Evolutionary conservation across 805 yeast species (phyloP), one percentile per base, ranked within the genome.

Genomic region (Wickerhamomyces alni): DNA sequence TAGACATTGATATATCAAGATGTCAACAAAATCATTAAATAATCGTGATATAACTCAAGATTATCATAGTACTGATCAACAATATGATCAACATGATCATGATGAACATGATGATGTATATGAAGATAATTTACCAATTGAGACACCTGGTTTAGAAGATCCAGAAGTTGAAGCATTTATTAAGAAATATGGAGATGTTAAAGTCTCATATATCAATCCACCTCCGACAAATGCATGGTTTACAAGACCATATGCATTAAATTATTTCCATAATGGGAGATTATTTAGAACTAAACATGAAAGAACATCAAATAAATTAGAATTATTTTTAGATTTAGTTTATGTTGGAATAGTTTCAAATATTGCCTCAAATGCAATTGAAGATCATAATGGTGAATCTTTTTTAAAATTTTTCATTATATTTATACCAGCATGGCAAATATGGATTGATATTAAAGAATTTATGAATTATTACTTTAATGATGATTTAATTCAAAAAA

Each of bases 281-380:
- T 57, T 80, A 18, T 76, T 64, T 52, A 59, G 84, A 15, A 77
- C 84, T 2, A 68, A 63, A 44, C 70, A 69, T 12, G 84, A 79
- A 51, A 55, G 84, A 24, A 59, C 74, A 1, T 66, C 78, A 12
- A 66, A 69, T 1, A 67, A 67, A 37, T 65, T 74, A 13, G 85
- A 80, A 52, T 65, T 80, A 56, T 80, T 80, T 47, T 55, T 79
- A 37, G 86, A 80, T 55, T 65, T 80, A 58, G 59, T 77, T 44
- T 79, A 78, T 50, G 85, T 79, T 44, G 85, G 82, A 3, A 72
- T 80, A 35, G 74, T 76, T 22, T 74, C 82, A 17, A 75, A 75
- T 41, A 57, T 78, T 33, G 83, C 85, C 1, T 66, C 74, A 5
- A 58, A 58, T 32, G 80, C 80, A 1, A 65, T 74, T 5, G 74